Evolutionary conservation across 768 basidiomycete genomes (phyloP).

Genomic region (Bullera alba): DNA sequence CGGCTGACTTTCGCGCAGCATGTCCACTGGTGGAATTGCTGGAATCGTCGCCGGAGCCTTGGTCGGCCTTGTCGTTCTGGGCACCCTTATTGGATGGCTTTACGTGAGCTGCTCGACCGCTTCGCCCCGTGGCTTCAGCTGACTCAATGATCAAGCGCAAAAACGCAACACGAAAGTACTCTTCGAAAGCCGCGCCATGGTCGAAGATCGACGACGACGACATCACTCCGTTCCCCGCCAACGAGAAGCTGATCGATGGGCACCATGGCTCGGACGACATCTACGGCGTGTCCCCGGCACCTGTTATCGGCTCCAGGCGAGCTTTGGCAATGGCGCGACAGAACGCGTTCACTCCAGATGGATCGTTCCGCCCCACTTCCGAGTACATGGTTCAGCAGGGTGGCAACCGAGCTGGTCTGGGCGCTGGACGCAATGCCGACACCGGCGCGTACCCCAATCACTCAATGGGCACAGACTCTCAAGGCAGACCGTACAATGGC

Average conservation of each 20-base stretch:
- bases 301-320: conserved; percentile 36
- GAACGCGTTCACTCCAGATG: conserved; percentile 21
- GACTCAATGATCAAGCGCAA: conserved; percentile 24
- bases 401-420: conserved; percentile 30
- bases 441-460: conserved; percentile 5
- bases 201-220: conserved; percentile 32
- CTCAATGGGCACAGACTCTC: conserved; percentile 26
- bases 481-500: conserved; percentile 32
- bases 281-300: conserved; percentile 25
- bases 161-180: conserved; percentile 19
- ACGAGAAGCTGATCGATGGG: conserved; percentile 8
- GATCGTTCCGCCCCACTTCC: conserved; percentile 17
- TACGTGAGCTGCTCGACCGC: too few species aligned
- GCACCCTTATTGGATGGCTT: conserved; percentile 25
- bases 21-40: conserved; percentile 32
- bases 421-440: conserved; percentile 8
- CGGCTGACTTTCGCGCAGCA: too few species aligned
- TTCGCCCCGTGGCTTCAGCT: conserved; percentile 2
- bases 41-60: conserved; percentile 29
- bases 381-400: conserved; percentile 15
- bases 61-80: conserved; percentile 26
- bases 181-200: conserved; percentile 22
- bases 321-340: conserved; percentile 28
- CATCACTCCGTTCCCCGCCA: conserved; percentile 26
- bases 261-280: conserved; percentile 22